phyloP scores from a whole-genome alignment of 441 rosid species.

The Geranium incanum region DNA sequence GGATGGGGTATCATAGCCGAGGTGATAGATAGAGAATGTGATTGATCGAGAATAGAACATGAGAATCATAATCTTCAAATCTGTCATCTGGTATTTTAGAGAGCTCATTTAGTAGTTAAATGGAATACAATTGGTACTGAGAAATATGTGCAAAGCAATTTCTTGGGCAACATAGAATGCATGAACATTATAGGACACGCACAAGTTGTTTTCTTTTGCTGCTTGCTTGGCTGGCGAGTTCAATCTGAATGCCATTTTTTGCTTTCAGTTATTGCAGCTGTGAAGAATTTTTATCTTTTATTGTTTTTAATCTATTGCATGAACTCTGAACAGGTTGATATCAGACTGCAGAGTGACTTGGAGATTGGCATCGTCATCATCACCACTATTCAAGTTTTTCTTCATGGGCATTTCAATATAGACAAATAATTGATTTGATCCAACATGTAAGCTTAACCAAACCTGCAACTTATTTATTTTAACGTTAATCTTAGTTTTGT shows the following conservation, averaged over 20 bases:
- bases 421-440: neutral
- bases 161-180: neutral
- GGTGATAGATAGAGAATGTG: neutral
- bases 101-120: neutral
- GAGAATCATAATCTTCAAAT: neutral
- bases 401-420: neutral
- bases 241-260: too few species aligned
- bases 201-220: neutral
- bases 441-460: neutral
- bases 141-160: neutral
- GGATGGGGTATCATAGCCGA: neutral
- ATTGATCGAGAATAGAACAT: neutral
- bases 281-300: neutral
- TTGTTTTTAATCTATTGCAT: neutral
- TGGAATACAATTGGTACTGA: neutral
- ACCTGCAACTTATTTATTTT: neutral
- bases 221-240: neutral
- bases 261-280: neutral
- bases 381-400: neutral
- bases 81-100: neutral
- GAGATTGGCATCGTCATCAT: neutral
- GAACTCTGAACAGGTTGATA: neutral
- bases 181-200: neutral
- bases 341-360: neutral
- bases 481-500: neutral